Evolutionary conservation across 306 rosid species (phyloP), one percentile per base, ranked within the genome.

Genomic region (Trifolium subterraneum): DNA sequence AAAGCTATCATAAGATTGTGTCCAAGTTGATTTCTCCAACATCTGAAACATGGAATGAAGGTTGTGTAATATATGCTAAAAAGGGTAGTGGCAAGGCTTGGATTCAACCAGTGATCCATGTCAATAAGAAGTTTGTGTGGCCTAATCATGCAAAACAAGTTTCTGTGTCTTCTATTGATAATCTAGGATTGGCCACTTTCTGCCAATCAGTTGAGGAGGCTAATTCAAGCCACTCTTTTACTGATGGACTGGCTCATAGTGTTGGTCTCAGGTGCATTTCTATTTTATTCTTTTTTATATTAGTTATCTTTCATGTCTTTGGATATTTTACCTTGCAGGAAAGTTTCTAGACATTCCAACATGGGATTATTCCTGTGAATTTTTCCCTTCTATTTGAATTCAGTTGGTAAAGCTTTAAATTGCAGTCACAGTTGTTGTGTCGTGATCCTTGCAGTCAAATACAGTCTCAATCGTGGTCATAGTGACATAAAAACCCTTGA

Each of bases 161-260:
- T 79, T 88, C 63, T 56, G 83, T 92, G 4, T 92, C 99, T 22
- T 79, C 90, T 80, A 81, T 91, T 50, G 93, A 90, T 33, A 78
- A 91, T 74, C 89, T 86, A 38, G 83, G 87, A 56, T 65, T 87
- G 85, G 99, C 96, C 47, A 94, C 96, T 60, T 92, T 91, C 29
- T 91, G 99, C 12, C 90, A 94, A 78, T 84, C 95, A 9, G 86
- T 88, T 42, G 95, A 91, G 84, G 88, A 88, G 84, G 85, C 84
- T 50, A 90, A 90, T 88, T 86, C 96, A 73, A 88, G 89, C 70
- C 97, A 91, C 83, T 91, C 96, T 66, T 94, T 90, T 69, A 81
- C 93, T 50, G 90, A 87, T 36, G 99, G 97, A 69, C 83, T 94
- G 60, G 95, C 96, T 80, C 96, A 87, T 64, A 88, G 87, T 56